Evolutionary conservation across 192 early-diverging fungal species (phyloP).

Genomic region (Podila epicladia): DNA sequence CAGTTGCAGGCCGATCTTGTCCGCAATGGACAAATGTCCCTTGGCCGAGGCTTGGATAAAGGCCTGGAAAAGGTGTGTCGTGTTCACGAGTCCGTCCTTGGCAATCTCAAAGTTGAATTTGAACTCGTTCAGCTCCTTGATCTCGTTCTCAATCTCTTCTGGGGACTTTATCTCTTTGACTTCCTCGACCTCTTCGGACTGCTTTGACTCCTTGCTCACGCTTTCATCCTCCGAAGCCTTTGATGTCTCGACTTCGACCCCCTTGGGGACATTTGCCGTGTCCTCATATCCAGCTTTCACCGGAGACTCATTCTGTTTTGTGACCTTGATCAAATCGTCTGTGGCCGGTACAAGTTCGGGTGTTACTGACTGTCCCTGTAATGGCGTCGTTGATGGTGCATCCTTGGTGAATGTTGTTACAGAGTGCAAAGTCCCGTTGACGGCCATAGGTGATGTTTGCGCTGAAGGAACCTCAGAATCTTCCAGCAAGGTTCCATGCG

Average conservation of each 20-base stretch:
- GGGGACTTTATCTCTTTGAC: not conserved
- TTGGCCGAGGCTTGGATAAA: slow-evolving; percentile 22
- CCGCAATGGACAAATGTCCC: slow-evolving; percentile 15
- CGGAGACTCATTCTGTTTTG: not conserved
- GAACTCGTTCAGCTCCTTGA: not conserved
- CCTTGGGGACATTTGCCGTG: not conserved
- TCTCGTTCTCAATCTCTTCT: slow-evolving; percentile 2
- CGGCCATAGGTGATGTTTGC: no score
- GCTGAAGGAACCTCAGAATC: no score
- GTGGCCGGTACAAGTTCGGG: not conserved
- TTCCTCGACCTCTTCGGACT: not conserved
- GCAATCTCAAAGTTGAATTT: slow-evolving; percentile 8
- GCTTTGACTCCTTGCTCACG: not conserved
- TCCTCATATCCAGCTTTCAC: not conserved
- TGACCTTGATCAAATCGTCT: not conserved
- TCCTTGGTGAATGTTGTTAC: not conserved
- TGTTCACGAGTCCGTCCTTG: slow-evolving; percentile 7
- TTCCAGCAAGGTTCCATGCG: no score
- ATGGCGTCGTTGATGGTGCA: not conserved
- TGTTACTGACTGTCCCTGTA: not conserved
- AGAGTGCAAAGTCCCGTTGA: no score
- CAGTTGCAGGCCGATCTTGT: slow-evolving; percentile 26
- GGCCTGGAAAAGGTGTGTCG: slow-evolving; percentile 12
- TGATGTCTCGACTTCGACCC: not conserved
- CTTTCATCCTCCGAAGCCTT: not conserved